Evolutionary conservation across 2,329 filamentous ascomycete species (phyloP).

Genomic region (Colletotrichum aenigma): DNA sequence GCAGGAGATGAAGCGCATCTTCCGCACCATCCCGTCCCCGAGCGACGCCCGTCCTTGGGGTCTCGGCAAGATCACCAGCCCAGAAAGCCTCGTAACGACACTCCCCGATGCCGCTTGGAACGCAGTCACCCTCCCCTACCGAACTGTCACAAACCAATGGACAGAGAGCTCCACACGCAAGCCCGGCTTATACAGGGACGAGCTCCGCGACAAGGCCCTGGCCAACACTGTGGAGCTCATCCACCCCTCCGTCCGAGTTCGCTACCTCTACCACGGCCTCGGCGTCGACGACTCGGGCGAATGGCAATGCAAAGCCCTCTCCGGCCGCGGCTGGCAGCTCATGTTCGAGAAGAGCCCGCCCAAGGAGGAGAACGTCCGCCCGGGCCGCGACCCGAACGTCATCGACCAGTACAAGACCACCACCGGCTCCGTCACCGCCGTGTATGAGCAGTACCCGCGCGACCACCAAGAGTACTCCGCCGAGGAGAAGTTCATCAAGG

Average conservation of each 20-base stretch:
- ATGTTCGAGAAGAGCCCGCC: constrained; percentile 2
- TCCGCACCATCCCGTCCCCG: constrained; percentile 9
- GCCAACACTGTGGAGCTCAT: constrained; percentile 28
- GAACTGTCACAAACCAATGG: background rate
- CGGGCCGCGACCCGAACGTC: background rate
- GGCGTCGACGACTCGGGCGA: constrained; percentile 31
- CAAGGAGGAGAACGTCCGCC: background rate
- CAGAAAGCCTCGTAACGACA: background rate
- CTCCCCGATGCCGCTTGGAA: constrained; percentile 1
- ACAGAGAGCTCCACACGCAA: constrained; percentile 13
- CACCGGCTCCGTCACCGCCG: background rate
- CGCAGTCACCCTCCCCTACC: background rate
- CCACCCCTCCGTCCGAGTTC: constrained; percentile 34
- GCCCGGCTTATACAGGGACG: constrained; percentile 26
- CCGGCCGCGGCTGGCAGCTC: constrained; percentile 16
- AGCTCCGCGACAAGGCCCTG: background rate
- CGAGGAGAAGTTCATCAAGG: background rate
- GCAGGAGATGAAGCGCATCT: constrained; percentile 23
- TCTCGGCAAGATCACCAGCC: constrained; percentile 23
- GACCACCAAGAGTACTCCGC: background rate
- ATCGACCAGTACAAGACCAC: constrained; percentile 10
- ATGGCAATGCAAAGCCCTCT: constrained; percentile 24
- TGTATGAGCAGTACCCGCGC: background rate
- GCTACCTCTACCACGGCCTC: constrained; percentile 30
- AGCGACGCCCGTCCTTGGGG: constrained; percentile 21